Evolutionary conservation across 2,329 filamentous ascomycete species (phyloP), one percentile per base, ranked within the genome.

Genomic region (Colletotrichum camelliae): DNA sequence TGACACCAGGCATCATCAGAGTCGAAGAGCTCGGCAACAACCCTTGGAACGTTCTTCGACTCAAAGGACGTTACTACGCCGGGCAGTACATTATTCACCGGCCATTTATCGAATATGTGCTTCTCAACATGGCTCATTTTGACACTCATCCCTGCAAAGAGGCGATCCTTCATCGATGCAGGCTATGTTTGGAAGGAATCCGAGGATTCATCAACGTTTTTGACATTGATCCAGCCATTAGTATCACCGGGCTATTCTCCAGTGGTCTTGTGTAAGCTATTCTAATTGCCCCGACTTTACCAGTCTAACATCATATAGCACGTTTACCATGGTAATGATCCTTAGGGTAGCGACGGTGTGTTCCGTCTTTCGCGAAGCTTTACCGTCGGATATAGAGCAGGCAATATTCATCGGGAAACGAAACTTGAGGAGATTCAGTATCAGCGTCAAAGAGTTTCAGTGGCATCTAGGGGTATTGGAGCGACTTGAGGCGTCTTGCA

Each of bases 1-100:
- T 29, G 43, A 77, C 75, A 4, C 68, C 70, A 8, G 67, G 72
- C 2, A 80, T 76, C 21, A 73, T 77, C n/a, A 69, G 58, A 7
- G 39, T 68, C 2, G 72, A 72, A 31, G 74, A 72, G n/a, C 61
- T 78, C 12, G 77, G 78, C 0, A 83, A 83, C n/a, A 79, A 82
- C n/a, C 77, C 80, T 0, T 82, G 81, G 82, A 83, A 83, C 9
- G 80, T 83, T 0, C 29, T 82, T 0, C 67, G 82, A 21, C 77
- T 83, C 0, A 78, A 80, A 31, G 81, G 82, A 1, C 71, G 82
- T 6, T 82, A 82, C 24, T 82, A 78, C 9, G 81, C 82, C 0
- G 82, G 81, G 0, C 80, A 82, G 18, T 82, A 83, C 43, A 82
- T 83, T 7, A 82, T 83, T 1, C 80, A 83, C 29, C 73, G 81